Evolutionary conservation across 768 basidiomycete species (phyloP).

Genomic region (Hericium alpestre): DNA sequence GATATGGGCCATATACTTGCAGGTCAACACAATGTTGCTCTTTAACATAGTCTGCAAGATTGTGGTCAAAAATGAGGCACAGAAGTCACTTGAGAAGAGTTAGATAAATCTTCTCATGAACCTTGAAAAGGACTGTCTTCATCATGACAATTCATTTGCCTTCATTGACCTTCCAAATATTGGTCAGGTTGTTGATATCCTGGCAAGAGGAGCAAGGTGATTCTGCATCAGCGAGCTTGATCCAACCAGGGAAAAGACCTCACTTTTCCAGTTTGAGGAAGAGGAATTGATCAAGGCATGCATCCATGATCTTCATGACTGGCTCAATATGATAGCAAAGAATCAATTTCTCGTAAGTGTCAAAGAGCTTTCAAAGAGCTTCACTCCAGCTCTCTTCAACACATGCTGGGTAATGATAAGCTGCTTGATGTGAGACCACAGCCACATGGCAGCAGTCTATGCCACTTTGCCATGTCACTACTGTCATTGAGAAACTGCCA

Average conservation of each 20-base stretch:
- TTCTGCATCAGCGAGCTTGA: slow-evolving; percentile 94
- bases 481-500: too few relatives aligned
- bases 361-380: slow-evolving; percentile 97
- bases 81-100: slow-evolving; percentile 92
- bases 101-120: slow-evolving; percentile 99
- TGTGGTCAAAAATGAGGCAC: slow-evolving; percentile 95
- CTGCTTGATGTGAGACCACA: slow-evolving; percentile 79
- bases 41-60: slow-evolving; percentile 99
- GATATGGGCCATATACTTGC: slow-evolving; percentile 97
- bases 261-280: slow-evolving; percentile 99
- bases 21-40: slow-evolving; percentile 92
- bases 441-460: too few relatives aligned
- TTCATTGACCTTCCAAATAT: slow-evolving; percentile 96
- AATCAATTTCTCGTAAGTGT: slow-evolving; percentile 94
- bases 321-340: slow-evolving; percentile 99
- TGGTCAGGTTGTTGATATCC: slow-evolving; percentile 96
- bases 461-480: too few relatives aligned
- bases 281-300: slow-evolving; percentile 96
- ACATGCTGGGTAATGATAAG: slow-evolving; percentile 92
- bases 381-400: slow-evolving; percentile 96
- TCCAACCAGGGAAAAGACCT: slow-evolving; percentile 96
- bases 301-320: slow-evolving; percentile 99
- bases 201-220: slow-evolving; percentile 97
- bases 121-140: slow-evolving; percentile 96
- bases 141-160: slow-evolving; percentile 98